These are phyloP conservation scores for Jaapia argillacea DNA, from an alignment of 768 basidiomycete species.

Conservation along the genomic window DNA sequence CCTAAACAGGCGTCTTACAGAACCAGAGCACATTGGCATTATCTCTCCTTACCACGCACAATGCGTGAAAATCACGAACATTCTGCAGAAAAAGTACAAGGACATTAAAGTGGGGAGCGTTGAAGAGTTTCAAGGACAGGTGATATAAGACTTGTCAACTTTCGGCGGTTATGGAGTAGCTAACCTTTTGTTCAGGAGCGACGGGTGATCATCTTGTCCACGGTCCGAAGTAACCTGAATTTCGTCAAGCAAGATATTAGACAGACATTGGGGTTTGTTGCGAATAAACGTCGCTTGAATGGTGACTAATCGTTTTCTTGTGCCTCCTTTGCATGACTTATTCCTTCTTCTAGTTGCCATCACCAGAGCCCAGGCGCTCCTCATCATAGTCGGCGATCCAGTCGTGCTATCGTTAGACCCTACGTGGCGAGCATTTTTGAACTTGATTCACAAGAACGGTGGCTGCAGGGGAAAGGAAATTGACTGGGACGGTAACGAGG, in stretches of 20 bases:
- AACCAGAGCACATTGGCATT: constrained; percentile 23
- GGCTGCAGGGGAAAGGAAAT: constrained; percentile 46
- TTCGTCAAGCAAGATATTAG: constrained; percentile 16
- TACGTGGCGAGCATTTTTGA: constrained; percentile 51
- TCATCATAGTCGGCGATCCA: constrained; percentile 53
- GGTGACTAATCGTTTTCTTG: constrained; percentile 6
- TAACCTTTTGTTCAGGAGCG: constrained; percentile 23
- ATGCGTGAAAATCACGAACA: constrained; percentile 19
- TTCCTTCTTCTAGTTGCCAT: constrained; percentile 35
- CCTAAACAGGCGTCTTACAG: constrained; percentile 12
- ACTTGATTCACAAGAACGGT: constrained; percentile 40
- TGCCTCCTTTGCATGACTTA: not conserved
- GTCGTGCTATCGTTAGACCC: constrained; percentile 50
- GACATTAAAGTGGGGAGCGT: constrained; percentile 25
- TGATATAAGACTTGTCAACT: constrained; percentile 4
- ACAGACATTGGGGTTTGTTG: constrained; percentile 18
- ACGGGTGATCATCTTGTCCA: constrained; percentile 27
- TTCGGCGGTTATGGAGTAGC: not conserved
- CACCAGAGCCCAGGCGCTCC: constrained; percentile 49
- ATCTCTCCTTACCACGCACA: constrained; percentile 32
- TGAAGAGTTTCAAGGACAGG: constrained; percentile 33
- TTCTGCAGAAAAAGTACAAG: constrained; percentile 11
- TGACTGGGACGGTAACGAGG: constrained; percentile 36
- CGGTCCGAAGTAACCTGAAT: constrained; percentile 25
- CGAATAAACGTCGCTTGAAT: constrained; percentile 19